Evolutionary conservation across 306 rosid species (phyloP).

Genomic region (Castanea mollissima): DNA sequence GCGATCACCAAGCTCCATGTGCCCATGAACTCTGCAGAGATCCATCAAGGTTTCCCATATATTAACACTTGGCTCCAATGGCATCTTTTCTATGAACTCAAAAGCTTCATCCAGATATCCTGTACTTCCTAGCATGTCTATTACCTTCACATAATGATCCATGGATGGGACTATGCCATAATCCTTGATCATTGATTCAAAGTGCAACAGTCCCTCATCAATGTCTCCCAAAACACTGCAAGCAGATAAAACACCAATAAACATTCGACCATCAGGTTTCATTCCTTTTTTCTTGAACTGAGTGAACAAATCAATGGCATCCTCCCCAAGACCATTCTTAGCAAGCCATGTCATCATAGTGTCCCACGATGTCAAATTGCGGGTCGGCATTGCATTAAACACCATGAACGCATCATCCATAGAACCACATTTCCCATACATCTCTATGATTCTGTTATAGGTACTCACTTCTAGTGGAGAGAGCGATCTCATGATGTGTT

Average conservation of each 20-base stretch:
- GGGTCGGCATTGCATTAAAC: slow-evolving; percentile 56
- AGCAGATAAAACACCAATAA: slow-evolving; percentile 59
- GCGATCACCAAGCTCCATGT: slow-evolving; percentile 63
- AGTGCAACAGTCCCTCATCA: no score
- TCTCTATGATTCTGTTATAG: no score
- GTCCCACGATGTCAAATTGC: slow-evolving; percentile 81
- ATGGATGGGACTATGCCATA: no score
- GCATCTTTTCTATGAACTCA: slow-evolving; percentile 40
- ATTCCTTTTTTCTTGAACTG: slow-evolving; percentile 58
- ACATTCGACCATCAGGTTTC: slow-evolving; percentile 69
- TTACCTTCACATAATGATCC: slow-evolving; percentile 30
- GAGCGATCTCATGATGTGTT: no score
- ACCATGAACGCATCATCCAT: slow-evolving; percentile 57
- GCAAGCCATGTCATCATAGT: slow-evolving; percentile 53
- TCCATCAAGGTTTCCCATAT: slow-evolving; percentile 74
- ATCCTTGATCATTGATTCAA: no score
- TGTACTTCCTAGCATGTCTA: slow-evolving; percentile 68
- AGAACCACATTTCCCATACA: slow-evolving; percentile 1
- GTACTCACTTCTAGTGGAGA: no score
- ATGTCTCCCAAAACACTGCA: slow-evolving; percentile 34
- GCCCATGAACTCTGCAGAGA: slow-evolving; percentile 74
- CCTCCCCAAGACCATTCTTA: no score
- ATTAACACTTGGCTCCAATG: slow-evolving; percentile 23
- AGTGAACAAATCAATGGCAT: slow-evolving; percentile 34
- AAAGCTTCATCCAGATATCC: slow-evolving; percentile 77